Percentiles rank a stretch among this genome's conserved stretches.
Conservation (phyloP, 2,329 filamentous ascomycete genomes). For the Lachnellula suecica region DNA sequence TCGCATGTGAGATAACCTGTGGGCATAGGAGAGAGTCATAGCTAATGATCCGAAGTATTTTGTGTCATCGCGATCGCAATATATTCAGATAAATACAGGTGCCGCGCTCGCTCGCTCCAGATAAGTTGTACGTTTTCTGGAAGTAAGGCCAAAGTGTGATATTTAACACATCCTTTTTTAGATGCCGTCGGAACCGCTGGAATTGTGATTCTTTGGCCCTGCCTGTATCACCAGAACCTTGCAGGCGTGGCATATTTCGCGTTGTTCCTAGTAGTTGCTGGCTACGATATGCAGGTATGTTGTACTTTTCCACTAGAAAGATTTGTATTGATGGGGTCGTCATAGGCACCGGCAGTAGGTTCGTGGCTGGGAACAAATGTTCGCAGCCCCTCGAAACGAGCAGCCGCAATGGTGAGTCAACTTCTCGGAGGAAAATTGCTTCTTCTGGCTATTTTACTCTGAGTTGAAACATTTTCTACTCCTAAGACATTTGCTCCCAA, state of each 20-base stretch:
- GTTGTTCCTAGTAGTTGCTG: conserved; percentile 76
- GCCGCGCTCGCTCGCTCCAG: conserved; percentile 8
- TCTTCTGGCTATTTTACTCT: too few species aligned
- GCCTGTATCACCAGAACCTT: conserved; percentile 4
- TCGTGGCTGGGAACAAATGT: conserved; percentile 53
- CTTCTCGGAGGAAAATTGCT: too few species aligned
- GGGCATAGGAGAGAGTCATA: too few species aligned
- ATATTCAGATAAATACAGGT: conserved; percentile 9
- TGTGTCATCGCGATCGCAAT: conserved; percentile 7
- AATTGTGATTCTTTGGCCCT: conserved; percentile 9
- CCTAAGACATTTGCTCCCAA: too few species aligned
- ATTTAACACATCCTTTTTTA: neutral
- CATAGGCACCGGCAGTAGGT: conserved; percentile 11
- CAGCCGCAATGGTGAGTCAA: conserved; percentile 27
- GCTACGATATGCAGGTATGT: conserved; percentile 80
- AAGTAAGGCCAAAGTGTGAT: neutral
- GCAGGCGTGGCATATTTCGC: conserved; percentile 74
- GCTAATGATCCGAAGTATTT: neutral
- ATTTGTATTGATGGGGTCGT: conserved; percentile 55
- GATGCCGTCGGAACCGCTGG: conserved; percentile 5
- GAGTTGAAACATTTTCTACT: too few species aligned
- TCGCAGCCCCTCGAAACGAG: conserved; percentile 25
- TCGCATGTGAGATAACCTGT: conserved; percentile 8
- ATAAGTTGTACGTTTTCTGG: conserved; percentile 2
- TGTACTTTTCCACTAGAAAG: conserved; percentile 41